A percentile compares a stretch with the other conserved stretches of the same genome.
These are phyloP conservation scores for Fraxinus floribunda DNA, from an alignment of 305 asterid genomes.

Conservation along the genomic window DNA sequence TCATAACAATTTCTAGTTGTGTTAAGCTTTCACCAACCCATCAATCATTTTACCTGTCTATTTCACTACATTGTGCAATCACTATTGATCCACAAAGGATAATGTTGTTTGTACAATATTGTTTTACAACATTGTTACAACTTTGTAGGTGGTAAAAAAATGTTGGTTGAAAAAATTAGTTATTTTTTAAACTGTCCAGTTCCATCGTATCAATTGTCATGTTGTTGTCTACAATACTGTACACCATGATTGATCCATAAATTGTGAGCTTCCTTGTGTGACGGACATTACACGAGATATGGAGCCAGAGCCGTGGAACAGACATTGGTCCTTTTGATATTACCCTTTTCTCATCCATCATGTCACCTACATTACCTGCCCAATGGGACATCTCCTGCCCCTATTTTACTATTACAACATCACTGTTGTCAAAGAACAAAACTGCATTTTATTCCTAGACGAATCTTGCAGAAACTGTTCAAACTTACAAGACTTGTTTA, in stretches of 20 bases:
- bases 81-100: not conserved
- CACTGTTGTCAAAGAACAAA: not conserved
- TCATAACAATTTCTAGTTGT: not conserved
- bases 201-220: not conserved
- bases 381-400: not conserved
- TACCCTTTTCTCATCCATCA: constrained; percentile 29
- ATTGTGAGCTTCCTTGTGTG: not conserved
- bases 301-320: not conserved
- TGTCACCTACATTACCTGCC: constrained; percentile 27
- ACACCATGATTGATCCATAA: not conserved
- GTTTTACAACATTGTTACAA: too few relatives aligned
- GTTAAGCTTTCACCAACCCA: constrained; percentile 14
- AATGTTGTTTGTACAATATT: not conserved
- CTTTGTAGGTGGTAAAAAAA: too few relatives aligned
- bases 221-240: not conserved
- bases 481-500: not conserved
- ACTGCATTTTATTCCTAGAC: not conserved
- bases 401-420: not conserved
- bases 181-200: not conserved
- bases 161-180: too few relatives aligned
- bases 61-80: constrained; percentile 3
- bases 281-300: constrained; percentile 12
- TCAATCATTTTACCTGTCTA: constrained; percentile 15
- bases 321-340: constrained; percentile 6
- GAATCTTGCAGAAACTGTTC: not conserved